Base-by-base conservation (phyloP, 305 asterid species). In the Lippia alba region DNA sequence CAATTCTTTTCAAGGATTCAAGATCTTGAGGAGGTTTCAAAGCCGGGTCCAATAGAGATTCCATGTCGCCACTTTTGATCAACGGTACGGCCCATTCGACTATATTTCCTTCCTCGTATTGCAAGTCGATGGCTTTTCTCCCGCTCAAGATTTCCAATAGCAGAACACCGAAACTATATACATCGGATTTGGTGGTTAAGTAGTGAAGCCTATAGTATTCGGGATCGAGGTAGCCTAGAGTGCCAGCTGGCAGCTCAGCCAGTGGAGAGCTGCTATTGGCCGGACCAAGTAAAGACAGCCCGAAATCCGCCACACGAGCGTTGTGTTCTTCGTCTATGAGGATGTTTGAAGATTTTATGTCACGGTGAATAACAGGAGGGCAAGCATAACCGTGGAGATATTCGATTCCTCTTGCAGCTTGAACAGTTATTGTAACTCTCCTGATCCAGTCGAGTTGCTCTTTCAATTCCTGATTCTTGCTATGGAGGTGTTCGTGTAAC, bases 51-150 rank as follows among this genome's bases (percentile, higher is more conserved):
- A 90, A 70, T 17, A 88, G 53, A 19, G 84, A 70, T 46, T 88
- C 85, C 12, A 88, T 61, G 2, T 85, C 90, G 2, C 93, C 93
- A 1, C 80, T 72, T 74, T 88, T 88, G 64, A 90, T 86, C 76
- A 85, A 64, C 49, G 96, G 96, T 40, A 85, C 95, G 4, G 92
- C 96, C 96, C 96, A 90, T 78, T 90, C 96, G 2, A 87, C 96
- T 64, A 89, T 76, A 55, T 91, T 89, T 40, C 91, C 97, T 74
- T 87, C 90, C 70, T 89, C 96, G 34, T 76, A 91, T 66, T 89
- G 88, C 96, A 87, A 83, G 56, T 91, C 94, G 39, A 88, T 87
- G 34, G 97, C 96, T 68, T 81, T 89, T 16, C 97, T 72, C 5
- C 96, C 94, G 16, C 89, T 89, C 1, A 91, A 80, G 63, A 88